phyloP scores from a whole-genome alignment of 257 asterid species.

The Forsythia viridissima region DNA sequence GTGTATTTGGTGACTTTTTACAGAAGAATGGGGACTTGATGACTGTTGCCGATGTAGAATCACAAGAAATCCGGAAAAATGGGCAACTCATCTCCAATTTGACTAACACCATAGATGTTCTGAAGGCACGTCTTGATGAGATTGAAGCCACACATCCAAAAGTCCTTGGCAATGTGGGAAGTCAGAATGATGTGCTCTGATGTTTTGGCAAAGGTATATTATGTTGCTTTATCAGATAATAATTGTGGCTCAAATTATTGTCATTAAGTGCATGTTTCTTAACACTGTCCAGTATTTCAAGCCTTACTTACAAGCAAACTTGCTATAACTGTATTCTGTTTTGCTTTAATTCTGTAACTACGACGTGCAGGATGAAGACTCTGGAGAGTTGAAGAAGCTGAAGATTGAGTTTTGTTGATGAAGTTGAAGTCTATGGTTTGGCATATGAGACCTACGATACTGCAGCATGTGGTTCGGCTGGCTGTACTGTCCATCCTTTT shows the following conservation, averaged over 20 bases:
- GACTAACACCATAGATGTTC: constrained; percentile 35
- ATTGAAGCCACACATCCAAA: constrained; percentile 25
- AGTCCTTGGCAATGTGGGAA: constrained; percentile 14
- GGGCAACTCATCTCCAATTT: constrained; percentile 45
- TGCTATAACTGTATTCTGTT: neutral
- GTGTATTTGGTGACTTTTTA: constrained; percentile 51
- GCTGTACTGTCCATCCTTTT: neutral
- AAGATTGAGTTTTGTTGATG: neutral
- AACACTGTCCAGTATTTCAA: neutral
- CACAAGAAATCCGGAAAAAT: constrained; percentile 46
- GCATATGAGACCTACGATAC: neutral
- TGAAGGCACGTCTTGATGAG: constrained; percentile 45
- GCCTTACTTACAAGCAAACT: too few species aligned
- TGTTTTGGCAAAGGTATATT: constrained; percentile 24
- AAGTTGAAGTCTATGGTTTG: neutral
- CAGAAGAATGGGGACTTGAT: constrained; percentile 67
- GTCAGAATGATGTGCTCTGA: constrained; percentile 20
- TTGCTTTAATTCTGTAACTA: neutral
- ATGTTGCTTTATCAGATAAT: constrained; percentile 13
- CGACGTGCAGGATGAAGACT: neutral
- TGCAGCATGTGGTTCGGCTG: neutral
- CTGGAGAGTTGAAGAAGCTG: neutral
- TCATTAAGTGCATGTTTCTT: neutral
- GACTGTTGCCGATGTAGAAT: constrained; percentile 52
- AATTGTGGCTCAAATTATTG: neutral